phyloP scores from a whole-genome alignment of 208 protist genomes.

The Trypanosoma avium region DNA sequence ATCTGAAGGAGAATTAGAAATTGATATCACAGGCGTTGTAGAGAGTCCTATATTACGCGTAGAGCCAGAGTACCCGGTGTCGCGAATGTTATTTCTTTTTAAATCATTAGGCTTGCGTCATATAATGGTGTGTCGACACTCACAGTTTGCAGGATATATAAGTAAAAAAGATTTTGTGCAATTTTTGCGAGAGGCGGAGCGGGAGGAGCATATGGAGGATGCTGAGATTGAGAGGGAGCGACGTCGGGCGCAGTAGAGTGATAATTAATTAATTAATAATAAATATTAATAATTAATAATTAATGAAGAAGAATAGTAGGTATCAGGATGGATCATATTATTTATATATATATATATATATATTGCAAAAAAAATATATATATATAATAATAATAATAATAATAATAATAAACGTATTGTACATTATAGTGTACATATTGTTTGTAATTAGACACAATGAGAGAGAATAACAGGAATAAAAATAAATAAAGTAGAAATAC shows the following conservation, averaged over 20 bases:
- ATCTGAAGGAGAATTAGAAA: constrained; percentile 33
- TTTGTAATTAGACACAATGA: too few species aligned
- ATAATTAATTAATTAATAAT: neutral
- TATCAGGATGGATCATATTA: too few species aligned
- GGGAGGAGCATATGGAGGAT: constrained; percentile 58
- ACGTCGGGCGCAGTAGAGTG: constrained; percentile 17
- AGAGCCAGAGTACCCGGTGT: constrained; percentile 67
- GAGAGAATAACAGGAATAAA: too few species aligned
- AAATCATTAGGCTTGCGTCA: constrained; percentile 71
- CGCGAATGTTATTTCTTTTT: constrained; percentile 72
- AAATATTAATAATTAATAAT: neutral
- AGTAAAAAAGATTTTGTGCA: constrained; percentile 84
- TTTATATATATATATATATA: too few species aligned
- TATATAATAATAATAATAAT: too few species aligned
- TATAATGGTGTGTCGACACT: constrained; percentile 63
- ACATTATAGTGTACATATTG: too few species aligned
- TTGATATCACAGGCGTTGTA: constrained; percentile 54
- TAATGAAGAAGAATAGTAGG: neutral
- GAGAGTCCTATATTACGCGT: constrained; percentile 70
- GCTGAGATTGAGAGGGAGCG: constrained; percentile 40
- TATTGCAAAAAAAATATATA: too few species aligned
- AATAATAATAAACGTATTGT: too few species aligned
- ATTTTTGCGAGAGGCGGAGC: constrained; percentile 64
- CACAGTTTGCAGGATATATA: constrained; percentile 68
- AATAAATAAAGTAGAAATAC: too few species aligned